phyloP scores from a whole-genome alignment of 192 early-diverging fungal genomes.

The Coemansia umbellata region DNA sequence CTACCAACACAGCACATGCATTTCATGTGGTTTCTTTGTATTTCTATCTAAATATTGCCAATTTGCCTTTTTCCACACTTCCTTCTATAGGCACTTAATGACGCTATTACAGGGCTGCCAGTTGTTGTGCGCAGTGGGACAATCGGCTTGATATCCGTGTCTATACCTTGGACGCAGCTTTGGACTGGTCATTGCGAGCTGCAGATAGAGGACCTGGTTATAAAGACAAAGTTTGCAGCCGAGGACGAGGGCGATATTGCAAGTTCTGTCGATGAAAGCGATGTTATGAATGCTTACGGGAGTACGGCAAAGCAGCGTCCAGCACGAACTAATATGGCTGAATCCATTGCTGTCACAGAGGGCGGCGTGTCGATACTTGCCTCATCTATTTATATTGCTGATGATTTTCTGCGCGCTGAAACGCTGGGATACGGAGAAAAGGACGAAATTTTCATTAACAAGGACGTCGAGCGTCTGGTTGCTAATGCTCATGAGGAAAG shows the following conservation, averaged over 20 bases:
- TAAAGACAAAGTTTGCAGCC: conserved; percentile 46
- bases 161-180: conserved; percentile 80
- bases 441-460: conserved; percentile 52
- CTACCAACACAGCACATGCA: too few relatives aligned
- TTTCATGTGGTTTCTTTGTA: too few relatives aligned
- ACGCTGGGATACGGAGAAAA: conserved; percentile 60
- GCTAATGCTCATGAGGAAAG: conserved; percentile 47
- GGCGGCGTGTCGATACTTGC: conserved; percentile 66
- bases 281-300: conserved; percentile 4
- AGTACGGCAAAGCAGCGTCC: conserved; percentile 5
- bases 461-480: conserved; percentile 50
- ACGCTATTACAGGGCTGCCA: conserved; percentile 63
- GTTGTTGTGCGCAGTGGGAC: conserved; percentile 64
- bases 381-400: conserved; percentile 83
- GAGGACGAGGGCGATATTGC: conserved; percentile 6
- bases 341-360: conserved; percentile 48
- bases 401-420: conserved; percentile 75
- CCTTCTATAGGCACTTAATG: conserved; percentile 65
- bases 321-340: conserved; percentile 20
- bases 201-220: conserved; percentile 62
- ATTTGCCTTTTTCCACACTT: too few relatives aligned
- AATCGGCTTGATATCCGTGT: conserved; percentile 65
- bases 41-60: too few relatives aligned
- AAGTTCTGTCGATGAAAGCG: neutral
- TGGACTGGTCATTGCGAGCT: conserved; percentile 75